Evolutionary conservation across 495 filamentous ascomycete species (phyloP).

Genomic region (Parachaetomium inaequale): DNA sequence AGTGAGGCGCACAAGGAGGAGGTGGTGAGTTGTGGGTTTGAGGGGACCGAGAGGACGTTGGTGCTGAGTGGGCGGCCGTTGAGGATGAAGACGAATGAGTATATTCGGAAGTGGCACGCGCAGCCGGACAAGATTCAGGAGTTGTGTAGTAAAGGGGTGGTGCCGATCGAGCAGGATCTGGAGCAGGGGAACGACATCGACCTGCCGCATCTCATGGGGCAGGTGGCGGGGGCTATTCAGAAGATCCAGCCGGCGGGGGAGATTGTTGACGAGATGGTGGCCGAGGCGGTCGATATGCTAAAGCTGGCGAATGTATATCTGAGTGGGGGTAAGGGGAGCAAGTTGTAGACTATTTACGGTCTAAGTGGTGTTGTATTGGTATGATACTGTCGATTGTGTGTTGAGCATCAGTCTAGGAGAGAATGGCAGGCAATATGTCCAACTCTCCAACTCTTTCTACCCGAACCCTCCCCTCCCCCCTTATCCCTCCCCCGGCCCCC

Average conservation of each 20-base stretch:
- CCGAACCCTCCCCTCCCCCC: too few species aligned
- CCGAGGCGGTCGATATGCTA: conserved; percentile 68
- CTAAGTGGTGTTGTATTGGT: neutral
- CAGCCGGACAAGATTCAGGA: conserved; percentile 66
- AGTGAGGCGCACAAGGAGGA: conserved; percentile 73
- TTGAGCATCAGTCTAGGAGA: too few species aligned
- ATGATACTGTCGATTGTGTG: neutral
- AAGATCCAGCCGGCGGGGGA: conserved; percentile 72
- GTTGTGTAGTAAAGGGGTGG: conserved; percentile 68
- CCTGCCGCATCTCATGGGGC: conserved; percentile 87
- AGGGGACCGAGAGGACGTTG: conserved; percentile 73
- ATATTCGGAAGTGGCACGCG: conserved; percentile 72
- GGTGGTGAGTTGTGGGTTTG: conserved; percentile 70
- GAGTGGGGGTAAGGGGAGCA: conserved; percentile 36
- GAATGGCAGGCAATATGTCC: too few species aligned
- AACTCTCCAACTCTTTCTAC: too few species aligned
- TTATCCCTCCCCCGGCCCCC: too few species aligned
- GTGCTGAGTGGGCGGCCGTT: conserved; percentile 76
- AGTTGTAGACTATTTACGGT: conserved; percentile 33
- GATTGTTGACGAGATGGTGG: conserved; percentile 86
- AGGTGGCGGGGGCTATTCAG: conserved; percentile 73
- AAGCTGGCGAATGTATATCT: conserved; percentile 53
- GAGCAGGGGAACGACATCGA: conserved; percentile 73
- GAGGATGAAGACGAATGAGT: conserved; percentile 76
- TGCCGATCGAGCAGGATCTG: conserved; percentile 76